These are phyloP conservation scores for Podosphaera xanthii DNA, from an alignment of 2,329 filamentous ascomycete genomes.

Conservation along the genomic window DNA sequence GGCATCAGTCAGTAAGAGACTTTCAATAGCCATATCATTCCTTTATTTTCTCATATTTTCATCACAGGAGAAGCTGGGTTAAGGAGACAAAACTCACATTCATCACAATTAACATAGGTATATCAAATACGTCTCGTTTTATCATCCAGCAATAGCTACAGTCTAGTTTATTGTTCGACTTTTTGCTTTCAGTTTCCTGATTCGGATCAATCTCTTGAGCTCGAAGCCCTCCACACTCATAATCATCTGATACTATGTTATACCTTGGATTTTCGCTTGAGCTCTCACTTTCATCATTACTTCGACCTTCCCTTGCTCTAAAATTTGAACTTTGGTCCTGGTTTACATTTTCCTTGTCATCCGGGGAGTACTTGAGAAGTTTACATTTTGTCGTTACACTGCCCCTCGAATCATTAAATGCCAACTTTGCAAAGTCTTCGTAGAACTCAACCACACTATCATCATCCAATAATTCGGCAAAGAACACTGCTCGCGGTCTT, in stretches of 20 bases:
- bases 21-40: not conserved
- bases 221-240: conserved; percentile 24
- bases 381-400: conserved; percentile 67
- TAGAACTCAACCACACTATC: conserved; percentile 88
- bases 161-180: conserved; percentile 75
- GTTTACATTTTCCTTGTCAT: conserved; percentile 23
- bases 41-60: not conserved
- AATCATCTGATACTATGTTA: conserved; percentile 6
- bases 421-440: conserved; percentile 79
- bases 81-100: conserved; percentile 44
- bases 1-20: not conserved
- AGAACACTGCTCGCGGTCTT: conserved; percentile 56
- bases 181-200: conserved; percentile 60
- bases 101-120: conserved; percentile 95
- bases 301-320: conserved; percentile 3
- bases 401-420: conserved; percentile 75
- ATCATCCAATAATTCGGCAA: conserved; percentile 82
- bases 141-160: conserved; percentile 96
- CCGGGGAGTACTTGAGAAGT: conserved; percentile 71
- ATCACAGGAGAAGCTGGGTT: not conserved
- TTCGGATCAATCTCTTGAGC: conserved; percentile 45
- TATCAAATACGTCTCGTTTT: conserved; percentile 90
- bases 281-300: not conserved
- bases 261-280: not conserved
- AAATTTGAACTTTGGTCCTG: conserved; percentile 7